Evolutionary conservation across 176 grass and related monocot genomes (phyloP), one percentile per base, ranked within the genome.

Genomic region (Pharus latifolius): DNA sequence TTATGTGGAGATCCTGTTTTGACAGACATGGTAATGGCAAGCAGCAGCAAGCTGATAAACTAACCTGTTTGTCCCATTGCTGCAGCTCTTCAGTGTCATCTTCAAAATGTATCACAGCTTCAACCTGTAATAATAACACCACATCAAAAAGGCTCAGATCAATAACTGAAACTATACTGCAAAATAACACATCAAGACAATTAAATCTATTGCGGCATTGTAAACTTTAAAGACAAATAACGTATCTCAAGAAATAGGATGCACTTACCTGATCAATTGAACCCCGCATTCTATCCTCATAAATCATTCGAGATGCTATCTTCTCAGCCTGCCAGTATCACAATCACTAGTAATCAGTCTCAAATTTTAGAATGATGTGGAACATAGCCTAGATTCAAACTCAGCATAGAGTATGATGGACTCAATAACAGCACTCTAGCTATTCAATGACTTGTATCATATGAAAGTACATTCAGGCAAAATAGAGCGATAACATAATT

Each of bases 41-140:
- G 19, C 14, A 63, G 50, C 19, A 25, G 1, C 72, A 9, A 19
- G 11, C 18, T 0, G 10, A 16, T 16, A 10, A 65, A 75, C 87
- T 69, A 62, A 94, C 96, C 87, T 99, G 87, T 37, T 94, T 79
- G 69, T 99, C 96, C 96, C 96, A 99, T 75, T 94, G 95, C 79
- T 88, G 90, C 7, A 99, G 75, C 80, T 88, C 90, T 73, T 94
- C 95, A 0, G 87, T 91, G 70, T 99, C 96, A 52, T 99, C 96
- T 18, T 99, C 96, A 80, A 99, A 99, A 91, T 99, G 90, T 84
- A 99, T 99, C 51, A 99, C 63, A 35, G 90, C 84, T 73, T 99
- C 90, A 79, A 99, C 96, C 96, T 99, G 64, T 42, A 26, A 56
- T n/a, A 58, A 74, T 56, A 54, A 69, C 14, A 45, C n/a, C 7